Conservation (phyloP, 164 flowering plant genomes). For the Annona squamosa region DNA sequence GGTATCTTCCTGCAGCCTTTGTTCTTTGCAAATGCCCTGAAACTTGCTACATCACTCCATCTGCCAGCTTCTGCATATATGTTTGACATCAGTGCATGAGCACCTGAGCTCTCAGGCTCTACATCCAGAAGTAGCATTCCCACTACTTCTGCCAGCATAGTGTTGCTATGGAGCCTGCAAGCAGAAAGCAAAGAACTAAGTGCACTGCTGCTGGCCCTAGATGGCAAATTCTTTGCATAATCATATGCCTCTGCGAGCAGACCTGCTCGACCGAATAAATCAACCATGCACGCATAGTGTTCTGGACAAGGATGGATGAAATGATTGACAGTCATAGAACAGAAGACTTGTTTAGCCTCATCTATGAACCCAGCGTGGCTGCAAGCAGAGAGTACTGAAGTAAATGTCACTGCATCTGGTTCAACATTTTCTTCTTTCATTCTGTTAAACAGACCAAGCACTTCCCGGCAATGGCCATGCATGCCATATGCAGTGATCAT, state of each 20-base stretch:
- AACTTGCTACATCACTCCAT: constrained; percentile 37
- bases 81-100: constrained; percentile 33
- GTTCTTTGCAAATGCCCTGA: constrained; percentile 26
- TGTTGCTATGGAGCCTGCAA: constrained; percentile 38
- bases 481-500: constrained; percentile 43
- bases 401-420: constrained; percentile 42
- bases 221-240: constrained; percentile 28
- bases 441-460: constrained; percentile 27
- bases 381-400: constrained; percentile 44
- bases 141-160: constrained; percentile 36
- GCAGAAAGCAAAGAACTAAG: constrained; percentile 48
- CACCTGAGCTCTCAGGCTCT: constrained; percentile 35
- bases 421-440: constrained; percentile 27
- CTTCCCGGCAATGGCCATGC: constrained; percentile 35
- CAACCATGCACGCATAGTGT: constrained; percentile 62
- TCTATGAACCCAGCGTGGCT: constrained; percentile 59
- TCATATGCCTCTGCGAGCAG: constrained; percentile 45
- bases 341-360: constrained; percentile 41
- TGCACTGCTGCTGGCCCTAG: constrained; percentile 22
- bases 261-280: constrained; percentile 60
- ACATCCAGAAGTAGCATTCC: constrained; percentile 29
- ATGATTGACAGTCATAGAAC: constrained; percentile 34
- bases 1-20: constrained; percentile 34
- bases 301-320: constrained; percentile 32
- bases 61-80: constrained; percentile 40